Evolutionary conservation across 1,139 yeast genomes (phyloP), one percentile per base, ranked within the genome.

Genomic region (Geotrichum carabidarum): DNA sequence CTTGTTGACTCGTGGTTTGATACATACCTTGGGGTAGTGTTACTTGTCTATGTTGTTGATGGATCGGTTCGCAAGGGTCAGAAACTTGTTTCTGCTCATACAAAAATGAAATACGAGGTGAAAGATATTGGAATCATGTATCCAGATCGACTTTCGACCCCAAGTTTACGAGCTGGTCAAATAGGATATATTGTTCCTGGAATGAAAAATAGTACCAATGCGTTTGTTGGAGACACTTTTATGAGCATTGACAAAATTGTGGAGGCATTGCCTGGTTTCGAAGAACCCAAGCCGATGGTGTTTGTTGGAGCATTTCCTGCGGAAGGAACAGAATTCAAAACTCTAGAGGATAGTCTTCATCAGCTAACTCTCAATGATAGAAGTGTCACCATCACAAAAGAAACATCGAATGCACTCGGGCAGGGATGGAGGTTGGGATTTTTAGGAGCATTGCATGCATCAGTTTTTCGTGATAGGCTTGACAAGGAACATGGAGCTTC

Each of bases 241-340:
- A 81, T 83, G 78, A 83, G 81, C 56, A 74, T 76, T n/a, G 88
- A 87, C 1, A 76, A 79, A 32, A 79, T 77, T 53, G 81, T 87
- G 1, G 86, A 83, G 57, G 84, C 96, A 1, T 74, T 93, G 32
- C 96, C 96, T 0, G 98, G 98, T 0, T 93, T 93, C 69, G 97
- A 91, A 69, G 97, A 89, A 63, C 91, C 95, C 1, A 91, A 93
- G 68, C 97, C 99, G 1, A 93, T 93, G 98, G 98, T 93, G 6
- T 93, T 91, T 69, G 95, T 93, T 45, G 99, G 99, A 8, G 99
- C 99, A 0, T 93, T 90, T 64, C 99, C 99, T 0, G 94, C 96
- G 0, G 96, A 91, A 66, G 96, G 96, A 4, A 80, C 86, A 1
- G 96, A 91, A 63, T 93, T 91, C 68, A 87, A 86, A 58, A 85